These are phyloP conservation scores for Heliamphora pulchella DNA, from an alignment of 179 eudicot species.

Conservation along the genomic window DNA sequence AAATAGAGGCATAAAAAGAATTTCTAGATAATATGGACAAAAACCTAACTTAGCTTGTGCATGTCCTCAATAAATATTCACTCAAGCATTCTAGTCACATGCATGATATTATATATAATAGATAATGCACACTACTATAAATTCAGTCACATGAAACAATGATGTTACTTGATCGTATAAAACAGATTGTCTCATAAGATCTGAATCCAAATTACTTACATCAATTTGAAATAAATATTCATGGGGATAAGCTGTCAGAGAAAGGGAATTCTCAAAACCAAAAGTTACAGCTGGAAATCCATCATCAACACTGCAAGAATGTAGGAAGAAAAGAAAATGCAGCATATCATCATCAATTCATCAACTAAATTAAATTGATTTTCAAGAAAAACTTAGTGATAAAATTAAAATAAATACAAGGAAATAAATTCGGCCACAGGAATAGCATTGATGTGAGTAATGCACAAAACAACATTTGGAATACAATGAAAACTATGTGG, in stretches of 20 bases:
- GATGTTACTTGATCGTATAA: too few species aligned
- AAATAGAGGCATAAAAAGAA: too few species aligned
- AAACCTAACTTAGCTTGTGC: too few species aligned
- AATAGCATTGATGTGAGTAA: not conserved
- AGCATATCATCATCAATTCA: not conserved
- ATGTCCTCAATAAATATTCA: too few species aligned
- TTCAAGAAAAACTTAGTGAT: not conserved
- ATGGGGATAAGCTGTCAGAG: conserved; percentile 58
- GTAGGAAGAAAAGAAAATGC: conserved; percentile 3
- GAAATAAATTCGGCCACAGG: not conserved
- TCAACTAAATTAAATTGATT: not conserved
- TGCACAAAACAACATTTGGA: not conserved
- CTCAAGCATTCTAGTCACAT: too few species aligned
- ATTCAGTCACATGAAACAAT: too few species aligned
- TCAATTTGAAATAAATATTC: conserved; percentile 60
- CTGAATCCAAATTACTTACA: conserved; percentile 31
- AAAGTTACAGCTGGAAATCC: conserved; percentile 63
- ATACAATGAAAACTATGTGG: not conserved
- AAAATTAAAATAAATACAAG: conserved; percentile 1
- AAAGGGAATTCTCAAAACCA: conserved; percentile 51
- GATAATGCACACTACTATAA: too few species aligned
- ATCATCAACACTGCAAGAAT: conserved; percentile 60
- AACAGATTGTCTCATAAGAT: too few species aligned
- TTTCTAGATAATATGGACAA: too few species aligned
- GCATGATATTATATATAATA: too few species aligned